Percentiles rank a stretch among this genome's conserved stretches.
Conservation (phyloP, 2,329 filamentous ascomycete genomes). For the Teratosphaeria zuluensis region DNA sequence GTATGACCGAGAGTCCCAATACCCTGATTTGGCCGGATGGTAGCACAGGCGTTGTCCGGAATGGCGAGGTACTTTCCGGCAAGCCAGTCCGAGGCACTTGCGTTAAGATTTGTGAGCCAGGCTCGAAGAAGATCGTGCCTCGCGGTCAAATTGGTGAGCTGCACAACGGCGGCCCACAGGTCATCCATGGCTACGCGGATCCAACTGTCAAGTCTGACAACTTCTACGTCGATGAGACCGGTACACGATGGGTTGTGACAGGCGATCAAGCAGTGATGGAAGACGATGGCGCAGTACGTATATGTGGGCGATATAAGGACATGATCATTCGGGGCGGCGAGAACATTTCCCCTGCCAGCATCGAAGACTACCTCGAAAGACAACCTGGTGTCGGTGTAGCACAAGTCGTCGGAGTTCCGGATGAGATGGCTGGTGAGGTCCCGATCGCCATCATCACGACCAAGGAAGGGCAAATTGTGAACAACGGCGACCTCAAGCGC, state of each 20-base stretch:
- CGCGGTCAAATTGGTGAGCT: slow-evolving; percentile 24
- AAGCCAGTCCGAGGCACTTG: slow-evolving; percentile 33
- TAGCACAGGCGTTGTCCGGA: slow-evolving; percentile 20
- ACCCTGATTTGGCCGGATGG: slow-evolving; percentile 31
- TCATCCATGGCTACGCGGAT: slow-evolving; percentile 23
- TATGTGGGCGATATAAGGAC: slow-evolving; percentile 24
- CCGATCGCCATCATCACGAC: slow-evolving; percentile 37
- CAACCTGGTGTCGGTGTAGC: slow-evolving; percentile 26
- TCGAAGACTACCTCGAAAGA: slow-evolving; percentile 28
- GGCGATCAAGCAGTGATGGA: slow-evolving; percentile 49
- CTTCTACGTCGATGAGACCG: slow-evolving; percentile 24
- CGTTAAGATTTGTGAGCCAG: slow-evolving; percentile 23
- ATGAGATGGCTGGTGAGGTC: slow-evolving; percentile 40
- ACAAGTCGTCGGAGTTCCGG: slow-evolving; percentile 36
- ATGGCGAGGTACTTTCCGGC: slow-evolving; percentile 34
- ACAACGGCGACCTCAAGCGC: slow-evolving; percentile 25
- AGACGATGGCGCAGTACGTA: slow-evolving; percentile 31
- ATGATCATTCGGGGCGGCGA: slow-evolving; percentile 49
- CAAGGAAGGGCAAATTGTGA: slow-evolving; percentile 23
- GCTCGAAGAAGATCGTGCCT: slow-evolving; percentile 15
- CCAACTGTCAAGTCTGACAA: slow-evolving; percentile 15
- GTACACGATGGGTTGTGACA: slow-evolving; percentile 54
- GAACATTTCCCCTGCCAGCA: slow-evolving; percentile 45
- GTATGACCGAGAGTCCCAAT: slow-evolving; percentile 39
- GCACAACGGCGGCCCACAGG: slow-evolving; percentile 22